Conservation (phyloP, 768 basidiomycete species). For the Macrocybe gigantea region DNA sequence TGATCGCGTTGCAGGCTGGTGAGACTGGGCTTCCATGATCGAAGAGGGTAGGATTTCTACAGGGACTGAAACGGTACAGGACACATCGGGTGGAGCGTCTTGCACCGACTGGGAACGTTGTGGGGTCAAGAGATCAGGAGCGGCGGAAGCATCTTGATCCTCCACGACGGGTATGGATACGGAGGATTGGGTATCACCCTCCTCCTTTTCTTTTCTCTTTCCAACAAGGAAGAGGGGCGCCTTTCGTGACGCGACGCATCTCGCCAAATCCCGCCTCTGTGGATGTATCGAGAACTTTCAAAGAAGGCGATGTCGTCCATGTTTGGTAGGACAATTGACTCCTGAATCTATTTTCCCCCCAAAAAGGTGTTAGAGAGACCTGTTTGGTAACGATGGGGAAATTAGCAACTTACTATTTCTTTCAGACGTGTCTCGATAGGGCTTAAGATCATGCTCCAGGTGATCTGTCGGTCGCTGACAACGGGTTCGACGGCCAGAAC, state of each 20-base stretch:
- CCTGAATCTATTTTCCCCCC: slow-evolving; percentile 59
- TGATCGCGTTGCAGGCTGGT: slow-evolving; percentile 15
- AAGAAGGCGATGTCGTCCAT: slow-evolving; percentile 99
- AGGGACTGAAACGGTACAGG: slow-evolving; percentile 5
- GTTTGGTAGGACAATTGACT: slow-evolving; percentile 92
- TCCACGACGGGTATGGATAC: slow-evolving; percentile 28
- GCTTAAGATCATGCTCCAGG: slow-evolving; percentile 86
- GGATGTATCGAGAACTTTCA: slow-evolving; percentile 57
- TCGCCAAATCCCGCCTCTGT: slow-evolving; percentile 87
- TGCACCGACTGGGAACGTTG: slow-evolving; percentile 13
- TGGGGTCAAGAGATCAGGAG: slow-evolving; percentile 4
- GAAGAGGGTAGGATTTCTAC: slow-evolving; percentile 6
- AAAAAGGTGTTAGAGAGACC: slow-evolving; percentile 4
- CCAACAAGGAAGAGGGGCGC: neutral
- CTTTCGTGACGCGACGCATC: slow-evolving; percentile 55
- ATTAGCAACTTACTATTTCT: slow-evolving; percentile 64
- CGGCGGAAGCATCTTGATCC: slow-evolving; percentile 11
- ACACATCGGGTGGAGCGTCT: slow-evolving; percentile 8
- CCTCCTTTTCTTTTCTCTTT: too few species aligned
- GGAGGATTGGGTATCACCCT: slow-evolving; percentile 25
- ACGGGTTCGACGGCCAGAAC: slow-evolving; percentile 88
- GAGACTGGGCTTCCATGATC: slow-evolving; percentile 4
- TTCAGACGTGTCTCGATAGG: slow-evolving; percentile 86
- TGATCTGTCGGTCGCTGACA: slow-evolving; percentile 91
- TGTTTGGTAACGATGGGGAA: neutral